Percentiles rank a stretch among this genome's conserved stretches.
These are phyloP conservation scores for Ambrosia artemisiifolia DNA, from an alignment of 129 eudicot species.

Conservation along the genomic window DNA sequence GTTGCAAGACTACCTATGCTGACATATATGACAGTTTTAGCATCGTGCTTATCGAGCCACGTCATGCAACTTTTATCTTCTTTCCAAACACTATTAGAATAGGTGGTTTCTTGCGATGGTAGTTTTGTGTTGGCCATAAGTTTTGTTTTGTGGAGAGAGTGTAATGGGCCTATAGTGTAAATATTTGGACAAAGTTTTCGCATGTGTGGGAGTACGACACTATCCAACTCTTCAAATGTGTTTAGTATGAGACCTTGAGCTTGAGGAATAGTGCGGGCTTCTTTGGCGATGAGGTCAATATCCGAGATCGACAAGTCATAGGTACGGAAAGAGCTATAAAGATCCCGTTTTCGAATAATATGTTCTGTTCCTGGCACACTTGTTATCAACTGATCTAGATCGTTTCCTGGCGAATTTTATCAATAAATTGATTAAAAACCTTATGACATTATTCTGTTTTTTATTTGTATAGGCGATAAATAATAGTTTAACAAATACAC, in stretches of 20 bases:
- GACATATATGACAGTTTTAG: conserved; percentile 28
- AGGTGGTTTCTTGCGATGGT: neutral
- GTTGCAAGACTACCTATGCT: conserved; percentile 40
- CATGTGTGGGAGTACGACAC: conserved; percentile 23
- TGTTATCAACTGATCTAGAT: conserved; percentile 25
- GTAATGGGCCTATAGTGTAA: conserved; percentile 38
- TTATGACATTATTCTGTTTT: neutral
- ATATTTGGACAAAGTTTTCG: conserved; percentile 30
- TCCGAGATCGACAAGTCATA: conserved; percentile 6
- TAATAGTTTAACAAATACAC: too few relatives aligned
- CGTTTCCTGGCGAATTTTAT: conserved; percentile 10
- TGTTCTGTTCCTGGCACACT: conserved; percentile 36
- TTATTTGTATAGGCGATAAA: too few relatives aligned
- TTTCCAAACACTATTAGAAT: conserved; percentile 39
- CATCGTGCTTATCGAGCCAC: conserved; percentile 41
- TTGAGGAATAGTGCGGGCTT: conserved; percentile 26
- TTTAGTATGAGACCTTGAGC: conserved; percentile 44
- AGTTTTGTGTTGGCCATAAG: neutral
- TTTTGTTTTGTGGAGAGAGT: conserved; percentile 26
- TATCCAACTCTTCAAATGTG: conserved; percentile 35
- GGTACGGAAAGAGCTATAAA: conserved; percentile 38
- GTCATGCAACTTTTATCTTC: conserved; percentile 49
- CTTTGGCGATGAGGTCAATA: conserved; percentile 11
- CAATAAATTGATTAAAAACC: neutral
- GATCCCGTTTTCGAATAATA: conserved; percentile 37